A percentile compares a stretch with the other conserved stretches of the same genome.
These are phyloP conservation scores for Fusarium algeriense DNA, from an alignment of 2,329 filamentous ascomycete genomes.

Conservation along the genomic window DNA sequence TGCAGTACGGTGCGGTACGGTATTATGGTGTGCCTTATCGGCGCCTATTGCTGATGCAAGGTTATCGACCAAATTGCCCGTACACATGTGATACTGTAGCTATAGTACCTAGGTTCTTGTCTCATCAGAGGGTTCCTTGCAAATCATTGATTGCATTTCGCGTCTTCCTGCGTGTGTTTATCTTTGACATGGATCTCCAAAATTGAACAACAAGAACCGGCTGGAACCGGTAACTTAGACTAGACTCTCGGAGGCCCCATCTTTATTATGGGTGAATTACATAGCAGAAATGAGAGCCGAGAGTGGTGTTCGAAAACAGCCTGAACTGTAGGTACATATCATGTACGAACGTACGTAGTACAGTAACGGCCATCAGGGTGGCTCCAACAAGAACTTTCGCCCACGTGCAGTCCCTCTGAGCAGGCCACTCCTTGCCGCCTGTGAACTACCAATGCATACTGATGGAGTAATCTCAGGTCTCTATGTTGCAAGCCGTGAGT, in stretches of 20 bases:
- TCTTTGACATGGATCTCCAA: slow-evolving; percentile 14
- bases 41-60: slow-evolving; percentile 13
- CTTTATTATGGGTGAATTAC: slow-evolving; percentile 16
- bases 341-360: background rate
- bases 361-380: slow-evolving; percentile 23
- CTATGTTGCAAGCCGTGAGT: slow-evolving; percentile 15
- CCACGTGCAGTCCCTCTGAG: slow-evolving; percentile 40
- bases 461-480: slow-evolving; percentile 24
- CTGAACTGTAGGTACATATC: background rate
- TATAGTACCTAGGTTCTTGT: slow-evolving; percentile 3
- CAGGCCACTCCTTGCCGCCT: slow-evolving; percentile 17
- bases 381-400: background rate
- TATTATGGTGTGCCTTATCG: slow-evolving; percentile 21
- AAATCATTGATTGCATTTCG: slow-evolving; percentile 6
- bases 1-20: background rate
- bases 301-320: background rate
- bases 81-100: slow-evolving; percentile 21
- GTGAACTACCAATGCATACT: slow-evolving; percentile 35
- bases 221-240: slow-evolving; percentile 10
- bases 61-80: slow-evolving; percentile 25
- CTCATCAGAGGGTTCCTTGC: slow-evolving; percentile 12
- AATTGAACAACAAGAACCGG: slow-evolving; percentile 1
- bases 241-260: background rate
- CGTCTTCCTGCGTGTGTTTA: background rate
- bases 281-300: background rate